Conservation (phyloP, 495 filamentous ascomycete species). For the Penicillium paradoxum region DNA sequence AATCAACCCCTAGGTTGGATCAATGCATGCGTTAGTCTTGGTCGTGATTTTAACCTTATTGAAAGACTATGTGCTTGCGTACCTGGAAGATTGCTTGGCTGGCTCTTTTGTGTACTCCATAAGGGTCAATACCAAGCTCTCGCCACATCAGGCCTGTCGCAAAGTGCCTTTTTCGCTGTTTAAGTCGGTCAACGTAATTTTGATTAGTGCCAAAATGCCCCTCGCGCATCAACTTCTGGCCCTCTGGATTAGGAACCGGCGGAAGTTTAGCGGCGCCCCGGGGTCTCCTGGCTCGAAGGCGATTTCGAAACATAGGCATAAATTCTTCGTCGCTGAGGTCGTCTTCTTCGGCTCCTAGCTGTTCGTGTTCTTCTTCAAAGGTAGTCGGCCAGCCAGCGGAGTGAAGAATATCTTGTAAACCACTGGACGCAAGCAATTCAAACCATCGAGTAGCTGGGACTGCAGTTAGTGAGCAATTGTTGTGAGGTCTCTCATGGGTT, state of each 20-base stretch:
- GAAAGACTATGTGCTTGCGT: constrained; percentile 10
- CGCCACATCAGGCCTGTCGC: constrained; percentile 68
- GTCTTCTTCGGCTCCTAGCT: constrained; percentile 20
- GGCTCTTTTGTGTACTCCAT: constrained; percentile 48
- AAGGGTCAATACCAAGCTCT: constrained; percentile 63
- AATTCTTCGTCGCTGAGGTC: constrained; percentile 17
- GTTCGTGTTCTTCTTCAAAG: constrained; percentile 12
- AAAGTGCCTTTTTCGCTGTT: constrained; percentile 55
- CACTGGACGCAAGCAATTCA: constrained; percentile 33
- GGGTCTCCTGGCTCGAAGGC: constrained; percentile 17
- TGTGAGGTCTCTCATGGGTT: background rate
- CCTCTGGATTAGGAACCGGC: constrained; percentile 71
- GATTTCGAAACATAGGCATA: constrained; percentile 19
- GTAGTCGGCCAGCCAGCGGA: constrained; percentile 27
- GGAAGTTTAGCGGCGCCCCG: constrained; percentile 53
- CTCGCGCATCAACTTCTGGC: constrained; percentile 69
- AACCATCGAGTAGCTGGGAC: constrained; percentile 32
- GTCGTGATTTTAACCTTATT: background rate
- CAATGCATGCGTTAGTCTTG: background rate
- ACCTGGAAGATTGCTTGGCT: constrained; percentile 65
- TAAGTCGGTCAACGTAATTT: constrained; percentile 42
- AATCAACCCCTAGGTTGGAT: constrained; percentile 46
- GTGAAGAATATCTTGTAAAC: constrained; percentile 36
- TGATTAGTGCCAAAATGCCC: constrained; percentile 69
- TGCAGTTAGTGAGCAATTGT: constrained; percentile 9